Evolutionary conservation across 2,329 filamentous ascomycete genomes (phyloP), one percentile per base, ranked within the genome.

Genomic region (Teratosphaeria pseudoeucalypti): DNA sequence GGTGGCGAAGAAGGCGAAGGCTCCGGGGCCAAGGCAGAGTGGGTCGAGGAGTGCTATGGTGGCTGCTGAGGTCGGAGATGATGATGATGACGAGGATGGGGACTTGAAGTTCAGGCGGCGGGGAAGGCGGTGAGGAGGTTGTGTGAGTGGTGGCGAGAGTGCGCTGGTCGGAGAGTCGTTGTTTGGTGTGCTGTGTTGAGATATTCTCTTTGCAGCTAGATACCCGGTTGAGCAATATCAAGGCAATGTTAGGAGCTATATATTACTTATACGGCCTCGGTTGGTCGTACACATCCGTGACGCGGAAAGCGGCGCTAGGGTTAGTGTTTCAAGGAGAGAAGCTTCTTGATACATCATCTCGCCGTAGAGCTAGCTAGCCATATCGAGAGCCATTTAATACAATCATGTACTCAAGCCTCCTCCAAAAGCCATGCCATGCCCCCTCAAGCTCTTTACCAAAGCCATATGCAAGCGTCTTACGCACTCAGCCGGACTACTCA

Each of bases 31-130:
- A 49, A 67, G 60, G 55, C 71, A 62, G 65, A 68, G 57, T 69
- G 32, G 66, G 62, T 54, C 56, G 23, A 60, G 57, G 37, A 52
- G 58, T 49, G 47, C 56, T 49, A 59, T 60, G 53, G 57, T 58
- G 54, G 56, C 29, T 55, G 7, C 19, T 23, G 55, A 23, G 56
- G 58, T 23, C 57, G 62, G 57, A 66, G 53, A 56, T 47, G 49
- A 6, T n/a, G 54, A 69, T 11, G 66, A 65, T 37, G 79, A 81
- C 37, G 80, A 82, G 53, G 82, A 82, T 66, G 82, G 83, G 32
- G 66, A 62, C 63, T 73, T 79, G 60, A 80, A 79, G 34, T 84
- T 85, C 64, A 77, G 78, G 64, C 74, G 79, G 61, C 76, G 76
- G 66, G 37, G 37, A 12, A 14, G 37, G 37, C 7, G 37, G 2